Percentiles rank a stretch among this genome's conserved stretches.
phyloP scores from a whole-genome alignment of 805 yeast genomes.

The Starmerella potacharoeniae region DNA sequence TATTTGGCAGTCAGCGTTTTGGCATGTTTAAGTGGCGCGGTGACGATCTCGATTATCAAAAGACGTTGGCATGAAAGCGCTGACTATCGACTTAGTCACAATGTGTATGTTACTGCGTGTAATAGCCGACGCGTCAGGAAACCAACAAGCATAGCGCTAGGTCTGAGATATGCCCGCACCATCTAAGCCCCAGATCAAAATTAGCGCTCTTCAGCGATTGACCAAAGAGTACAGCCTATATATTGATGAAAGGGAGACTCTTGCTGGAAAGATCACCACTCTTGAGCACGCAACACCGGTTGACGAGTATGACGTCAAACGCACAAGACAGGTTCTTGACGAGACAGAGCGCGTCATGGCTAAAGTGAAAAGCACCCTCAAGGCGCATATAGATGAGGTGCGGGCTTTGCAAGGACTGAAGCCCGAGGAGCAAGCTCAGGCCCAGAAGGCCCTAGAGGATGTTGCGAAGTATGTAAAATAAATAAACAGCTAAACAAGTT shows the following conservation, averaged over 20 bases:
- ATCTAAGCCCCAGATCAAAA: constrained; percentile 56
- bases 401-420: constrained; percentile 17
- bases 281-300: constrained; percentile 35
- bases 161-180: constrained; percentile 44
- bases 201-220: constrained; percentile 55
- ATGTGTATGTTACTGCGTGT: no score
- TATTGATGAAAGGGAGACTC: constrained; percentile 46
- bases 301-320: constrained; percentile 56
- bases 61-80: no score
- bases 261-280: constrained; percentile 37
- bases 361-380: constrained; percentile 36
- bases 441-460: constrained; percentile 16
- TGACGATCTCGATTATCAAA: no score
- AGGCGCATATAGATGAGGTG: constrained; percentile 23
- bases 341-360: constrained; percentile 47
- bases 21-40: no score
- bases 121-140: no score
- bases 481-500: background rate
- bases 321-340: constrained; percentile 36
- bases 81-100: no score
- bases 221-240: constrained; percentile 57
- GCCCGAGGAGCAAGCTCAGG: constrained; percentile 23
- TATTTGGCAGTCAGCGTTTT: no score
- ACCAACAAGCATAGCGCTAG: no score
- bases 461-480: constrained; percentile 32